These are phyloP conservation scores for Aspergillus piperis DNA, from an alignment of 2,329 filamentous ascomycete genomes.

Conservation along the genomic window DNA sequence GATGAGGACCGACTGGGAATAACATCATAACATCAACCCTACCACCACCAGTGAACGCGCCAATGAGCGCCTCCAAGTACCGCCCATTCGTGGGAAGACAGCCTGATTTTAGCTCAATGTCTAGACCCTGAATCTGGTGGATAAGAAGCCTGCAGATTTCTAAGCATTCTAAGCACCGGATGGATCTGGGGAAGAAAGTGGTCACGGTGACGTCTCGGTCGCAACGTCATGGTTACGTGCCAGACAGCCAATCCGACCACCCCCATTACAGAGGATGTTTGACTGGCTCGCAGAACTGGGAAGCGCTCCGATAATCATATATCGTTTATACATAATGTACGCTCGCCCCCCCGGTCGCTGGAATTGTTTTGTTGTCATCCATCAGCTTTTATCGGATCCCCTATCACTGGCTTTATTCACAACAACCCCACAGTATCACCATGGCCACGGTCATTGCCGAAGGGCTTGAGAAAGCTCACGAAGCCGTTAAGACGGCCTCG, in stretches of 20 bases:
- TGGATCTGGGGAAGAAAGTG: too few species aligned
- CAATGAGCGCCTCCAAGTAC: too few species aligned
- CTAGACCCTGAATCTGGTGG: too few species aligned
- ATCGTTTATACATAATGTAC: background rate
- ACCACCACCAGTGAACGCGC: too few species aligned
- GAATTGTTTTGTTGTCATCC: background rate
- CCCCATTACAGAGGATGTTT: background rate
- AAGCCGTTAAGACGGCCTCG: conserved; percentile 25
- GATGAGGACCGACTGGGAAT: too few species aligned
- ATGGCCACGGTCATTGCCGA: conserved; percentile 32
- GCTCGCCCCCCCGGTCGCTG: background rate
- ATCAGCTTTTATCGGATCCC: background rate
- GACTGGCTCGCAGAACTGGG: too few species aligned
- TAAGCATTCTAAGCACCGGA: too few species aligned
- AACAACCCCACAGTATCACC: background rate
- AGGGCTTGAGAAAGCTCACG: conserved; percentile 34
- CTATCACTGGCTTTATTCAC: background rate
- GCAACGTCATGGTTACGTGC: conserved; percentile 7
- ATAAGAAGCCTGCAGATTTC: too few species aligned
- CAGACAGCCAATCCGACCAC: background rate
- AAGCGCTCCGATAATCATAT: background rate
- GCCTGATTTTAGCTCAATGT: too few species aligned
- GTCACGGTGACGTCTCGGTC: conserved; percentile 5
- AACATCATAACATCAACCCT: too few species aligned
- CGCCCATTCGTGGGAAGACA: too few species aligned